Percentiles rank a stretch among this genome's conserved stretches.
These are phyloP conservation scores for Colletotrichum aenigma DNA, from an alignment of 2,329 filamentous ascomycete species.

Conservation along the genomic window DNA sequence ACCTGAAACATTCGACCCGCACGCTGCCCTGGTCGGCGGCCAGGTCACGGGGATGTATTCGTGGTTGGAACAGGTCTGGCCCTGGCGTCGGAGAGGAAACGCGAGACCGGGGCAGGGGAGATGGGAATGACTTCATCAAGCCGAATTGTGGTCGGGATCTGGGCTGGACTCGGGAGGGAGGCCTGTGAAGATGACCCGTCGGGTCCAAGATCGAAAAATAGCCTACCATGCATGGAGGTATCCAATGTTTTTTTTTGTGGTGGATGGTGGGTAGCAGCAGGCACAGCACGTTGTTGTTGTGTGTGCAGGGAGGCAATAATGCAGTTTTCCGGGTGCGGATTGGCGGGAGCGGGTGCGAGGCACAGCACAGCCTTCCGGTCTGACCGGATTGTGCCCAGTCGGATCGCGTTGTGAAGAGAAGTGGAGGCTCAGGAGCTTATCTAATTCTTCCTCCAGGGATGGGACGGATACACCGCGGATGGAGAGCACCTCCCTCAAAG, in stretches of 20 bases:
- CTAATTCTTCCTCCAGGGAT: not conserved
- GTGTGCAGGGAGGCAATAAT: not conserved
- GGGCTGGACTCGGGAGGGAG: not conserved
- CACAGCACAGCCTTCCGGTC: not conserved
- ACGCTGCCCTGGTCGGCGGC: not conserved
- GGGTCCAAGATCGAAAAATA: not conserved
- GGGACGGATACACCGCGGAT: not conserved
- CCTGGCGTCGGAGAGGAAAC: not conserved
- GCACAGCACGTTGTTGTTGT: not conserved
- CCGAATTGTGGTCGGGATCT: not conserved
- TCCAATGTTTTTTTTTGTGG: not conserved
- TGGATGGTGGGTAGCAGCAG: not conserved
- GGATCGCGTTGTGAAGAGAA: not conserved
- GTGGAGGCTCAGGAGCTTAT: not conserved
- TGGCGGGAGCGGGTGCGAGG: not conserved
- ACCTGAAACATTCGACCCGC: conserved; percentile 11
- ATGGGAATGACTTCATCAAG: not conserved
- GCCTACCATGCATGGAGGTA: not conserved
- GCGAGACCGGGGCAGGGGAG: not conserved
- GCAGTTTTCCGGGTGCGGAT: not conserved
- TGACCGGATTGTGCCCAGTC: not conserved
- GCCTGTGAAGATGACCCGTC: not conserved
- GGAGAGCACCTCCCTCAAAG: not conserved
- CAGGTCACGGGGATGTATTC: not conserved
- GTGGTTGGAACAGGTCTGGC: not conserved